Evolutionary conservation across 306 rosid species (phyloP).

Genomic region (Trichosanthes truncata): DNA sequence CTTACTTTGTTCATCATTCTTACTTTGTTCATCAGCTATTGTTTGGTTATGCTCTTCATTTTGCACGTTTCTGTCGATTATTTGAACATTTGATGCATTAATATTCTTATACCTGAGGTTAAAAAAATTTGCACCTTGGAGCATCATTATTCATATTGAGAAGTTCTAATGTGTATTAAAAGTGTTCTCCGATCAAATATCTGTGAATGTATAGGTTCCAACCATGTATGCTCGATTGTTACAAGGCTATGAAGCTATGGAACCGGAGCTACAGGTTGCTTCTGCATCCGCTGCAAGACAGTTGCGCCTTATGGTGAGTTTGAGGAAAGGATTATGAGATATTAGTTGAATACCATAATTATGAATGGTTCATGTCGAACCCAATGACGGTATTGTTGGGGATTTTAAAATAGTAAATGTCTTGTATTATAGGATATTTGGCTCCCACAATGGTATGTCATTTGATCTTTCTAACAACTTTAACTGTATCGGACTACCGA

Average conservation of each 20-base stretch:
- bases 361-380: background rate
- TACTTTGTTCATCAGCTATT: background rate
- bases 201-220: slow-evolving; percentile 56
- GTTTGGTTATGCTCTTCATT: background rate
- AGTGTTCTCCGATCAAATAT: background rate
- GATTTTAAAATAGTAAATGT: background rate
- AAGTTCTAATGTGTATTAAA: background rate
- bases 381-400: background rate
- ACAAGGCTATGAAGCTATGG: slow-evolving; percentile 86
- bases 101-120: background rate
- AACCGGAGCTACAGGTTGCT: slow-evolving; percentile 49
- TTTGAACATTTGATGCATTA: background rate
- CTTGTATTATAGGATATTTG: slow-evolving; percentile 2
- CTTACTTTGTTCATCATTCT: background rate
- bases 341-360: background rate
- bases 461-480: background rate
- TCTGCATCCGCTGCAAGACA: slow-evolving; percentile 79
- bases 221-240: slow-evolving; percentile 75
- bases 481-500: background rate
- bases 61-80: background rate
- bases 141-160: background rate
- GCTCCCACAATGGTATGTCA: background rate
- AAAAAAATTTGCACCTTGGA: background rate
- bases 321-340: background rate
- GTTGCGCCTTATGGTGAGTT: slow-evolving; percentile 87